Evolutionary conservation across 176 grass and related monocot genomes (phyloP), one percentile per base, ranked within the genome.

Genomic region (Carex scoparia): DNA sequence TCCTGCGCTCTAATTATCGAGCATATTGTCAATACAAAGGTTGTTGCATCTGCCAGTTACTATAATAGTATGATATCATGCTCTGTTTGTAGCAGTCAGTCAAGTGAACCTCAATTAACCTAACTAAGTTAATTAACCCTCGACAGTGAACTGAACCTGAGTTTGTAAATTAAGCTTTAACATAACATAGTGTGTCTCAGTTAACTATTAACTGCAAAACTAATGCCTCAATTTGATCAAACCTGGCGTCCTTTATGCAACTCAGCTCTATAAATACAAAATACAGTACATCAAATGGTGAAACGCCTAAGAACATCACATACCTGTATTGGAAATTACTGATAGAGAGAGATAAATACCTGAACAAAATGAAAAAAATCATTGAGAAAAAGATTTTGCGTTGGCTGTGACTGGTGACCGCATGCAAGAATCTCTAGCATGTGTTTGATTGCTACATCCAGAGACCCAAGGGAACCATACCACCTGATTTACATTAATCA

Each of bases 281-380:
- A 73, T n/a, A 73, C 8, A 49, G 49, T 14, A 31, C 69, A 73
- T 11, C 18, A 46, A 70, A 73, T 23, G 64, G 2, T 51, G 18
- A 73, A 66, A 66, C 8, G 11, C 9, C 10, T 31, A 65, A 31
- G 19, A 65, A 69, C 65, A 35, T 14, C 28, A 63, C 73, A 56
- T 77, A 55, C 56, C 49, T 77, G 13, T 56, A 56, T 5, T 32
- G 4, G 49, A 56, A 5, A 54, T 56, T 54, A 56, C 32, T 5
- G 48, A 30, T 4, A 54, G 13, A 14, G 23, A 55, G 72, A 76
- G 35, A 38, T 16, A 5, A 58, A 69, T 87, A 99, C 96, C 96
- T 99, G 96, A 92, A 99, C 91, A 86, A 95, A 89, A 92, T 90
- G 90, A 79, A 94, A 95, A 86, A 99, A 95, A 71, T 95, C 93